These are phyloP conservation scores for Teunomyces stri DNA, from an alignment of 805 yeast genomes.

Conservation along the genomic window DNA sequence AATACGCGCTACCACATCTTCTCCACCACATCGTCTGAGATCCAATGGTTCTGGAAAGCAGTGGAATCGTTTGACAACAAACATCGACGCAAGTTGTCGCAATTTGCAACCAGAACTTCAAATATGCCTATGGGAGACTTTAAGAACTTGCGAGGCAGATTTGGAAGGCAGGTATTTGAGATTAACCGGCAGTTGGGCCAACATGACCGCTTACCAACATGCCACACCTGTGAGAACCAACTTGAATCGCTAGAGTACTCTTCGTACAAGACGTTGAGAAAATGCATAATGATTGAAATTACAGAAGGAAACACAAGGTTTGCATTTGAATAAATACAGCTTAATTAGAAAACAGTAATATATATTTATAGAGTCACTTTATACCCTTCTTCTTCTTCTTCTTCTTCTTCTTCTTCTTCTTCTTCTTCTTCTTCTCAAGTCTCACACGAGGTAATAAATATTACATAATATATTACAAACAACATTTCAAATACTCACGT, in stretches of 20 bases:
- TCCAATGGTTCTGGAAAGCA: too few relatives aligned
- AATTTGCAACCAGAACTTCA: constrained; percentile 95
- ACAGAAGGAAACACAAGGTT: constrained; percentile 97
- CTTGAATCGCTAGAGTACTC: constrained; percentile 91
- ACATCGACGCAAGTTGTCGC: constrained; percentile 25
- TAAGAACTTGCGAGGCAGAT: constrained; percentile 81
- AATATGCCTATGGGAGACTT: constrained; percentile 95
- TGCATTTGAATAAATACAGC: constrained; percentile 63
- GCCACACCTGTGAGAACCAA: constrained; percentile 97
- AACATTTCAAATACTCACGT: too few relatives aligned
- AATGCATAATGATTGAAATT: constrained; percentile 76
- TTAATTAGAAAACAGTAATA: too few relatives aligned
- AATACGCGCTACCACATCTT: too few relatives aligned
- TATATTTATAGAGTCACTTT: too few relatives aligned
- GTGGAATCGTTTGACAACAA: too few relatives aligned
- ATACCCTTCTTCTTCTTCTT: too few relatives aligned
- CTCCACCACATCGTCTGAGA: too few relatives aligned
- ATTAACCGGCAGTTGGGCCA: constrained; percentile 87
- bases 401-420: too few relatives aligned
- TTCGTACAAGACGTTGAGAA: constrained; percentile 79
- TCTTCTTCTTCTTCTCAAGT: background rate
- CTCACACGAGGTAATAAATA: too few relatives aligned
- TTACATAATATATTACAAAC: too few relatives aligned
- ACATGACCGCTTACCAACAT: constrained; percentile 83
- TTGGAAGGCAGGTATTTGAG: constrained; percentile 72